A percentile compares a stretch with the other conserved stretches of the same genome.
These are phyloP conservation scores for Ampelocalamus luodianensis DNA, from an alignment of 176 grass and related monocot species.

Conservation along the genomic window DNA sequence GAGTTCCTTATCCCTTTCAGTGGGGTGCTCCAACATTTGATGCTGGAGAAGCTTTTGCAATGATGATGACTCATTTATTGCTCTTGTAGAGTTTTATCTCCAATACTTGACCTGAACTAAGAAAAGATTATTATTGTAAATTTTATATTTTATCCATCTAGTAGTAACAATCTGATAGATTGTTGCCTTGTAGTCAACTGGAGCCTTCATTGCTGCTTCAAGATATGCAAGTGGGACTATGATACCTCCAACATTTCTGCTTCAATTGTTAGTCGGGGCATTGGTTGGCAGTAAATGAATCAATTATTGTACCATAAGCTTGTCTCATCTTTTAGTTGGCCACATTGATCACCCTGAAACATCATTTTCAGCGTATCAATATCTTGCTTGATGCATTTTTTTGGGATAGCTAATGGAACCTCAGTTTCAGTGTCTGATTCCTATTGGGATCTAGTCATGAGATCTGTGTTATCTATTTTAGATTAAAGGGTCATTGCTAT, in stretches of 20 bases:
- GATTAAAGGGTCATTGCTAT: no score
- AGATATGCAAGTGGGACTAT: slow-evolving; percentile 89
- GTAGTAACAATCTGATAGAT: neutral
- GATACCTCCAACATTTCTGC: slow-evolving; percentile 76
- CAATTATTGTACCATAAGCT: neutral
- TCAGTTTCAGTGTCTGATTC: no score
- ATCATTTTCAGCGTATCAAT: slow-evolving; percentile 52
- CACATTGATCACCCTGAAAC: slow-evolving; percentile 3
- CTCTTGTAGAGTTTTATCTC: slow-evolving; percentile 75
- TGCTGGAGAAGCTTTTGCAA: slow-evolving; percentile 95
- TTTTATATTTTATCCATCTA: neutral
- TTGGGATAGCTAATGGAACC: no score
- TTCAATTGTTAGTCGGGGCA: slow-evolving; percentile 83
- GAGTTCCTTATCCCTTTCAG: slow-evolving; percentile 91
- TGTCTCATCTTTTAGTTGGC: slow-evolving; percentile 13
- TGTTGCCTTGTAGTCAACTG: neutral
- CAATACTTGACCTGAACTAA: neutral
- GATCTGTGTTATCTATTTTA: no score
- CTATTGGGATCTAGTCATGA: no score
- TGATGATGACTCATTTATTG: slow-evolving; percentile 95
- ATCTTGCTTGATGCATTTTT: no score
- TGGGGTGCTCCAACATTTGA: slow-evolving; percentile 96
- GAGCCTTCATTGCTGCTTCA: slow-evolving; percentile 64
- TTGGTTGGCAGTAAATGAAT: slow-evolving; percentile 81
- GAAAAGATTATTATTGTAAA: neutral